phyloP scores from a whole-genome alignment of 169 alveolate genomes.

The Cryptosporidium xiaoi region DNA sequence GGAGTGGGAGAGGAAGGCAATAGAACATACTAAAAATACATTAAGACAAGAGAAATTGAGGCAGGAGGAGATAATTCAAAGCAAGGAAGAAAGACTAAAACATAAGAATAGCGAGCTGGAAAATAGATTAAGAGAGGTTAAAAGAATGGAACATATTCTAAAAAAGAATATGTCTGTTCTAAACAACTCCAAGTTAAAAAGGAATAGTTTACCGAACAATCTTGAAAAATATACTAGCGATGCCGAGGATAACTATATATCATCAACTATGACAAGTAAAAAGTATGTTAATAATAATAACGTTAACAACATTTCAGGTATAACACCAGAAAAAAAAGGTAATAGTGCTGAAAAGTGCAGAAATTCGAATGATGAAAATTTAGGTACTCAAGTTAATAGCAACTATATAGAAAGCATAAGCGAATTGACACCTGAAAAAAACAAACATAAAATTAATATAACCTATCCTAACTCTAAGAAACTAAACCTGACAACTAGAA shows the following conservation, averaged over 20 bases:
- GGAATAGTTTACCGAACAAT: conserved; percentile 3
- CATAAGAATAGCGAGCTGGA: conserved; percentile 4
- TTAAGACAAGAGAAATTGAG: conserved; percentile 19
- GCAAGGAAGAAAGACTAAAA: conserved; percentile 22
- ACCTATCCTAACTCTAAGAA: too few relatives aligned
- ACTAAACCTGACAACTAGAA: conserved; percentile 7
- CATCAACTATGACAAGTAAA: too few relatives aligned
- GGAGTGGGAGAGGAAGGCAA: conserved; percentile 50
- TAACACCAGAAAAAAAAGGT: too few relatives aligned
- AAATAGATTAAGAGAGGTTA: conserved; percentile 31
- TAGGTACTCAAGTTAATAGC: too few relatives aligned
- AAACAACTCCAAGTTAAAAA: not conserved
- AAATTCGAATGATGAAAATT: too few relatives aligned
- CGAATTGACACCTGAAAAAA: too few relatives aligned
- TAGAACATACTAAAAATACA: conserved; percentile 3
- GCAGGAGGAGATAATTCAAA: conserved; percentile 22
- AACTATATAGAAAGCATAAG: too few relatives aligned
- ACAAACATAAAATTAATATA: too few relatives aligned
- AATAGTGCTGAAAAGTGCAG: too few relatives aligned
- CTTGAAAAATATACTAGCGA: not conserved
- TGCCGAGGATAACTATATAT: not conserved
- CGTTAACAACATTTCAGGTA: too few relatives aligned
- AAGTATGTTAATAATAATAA: too few relatives aligned
- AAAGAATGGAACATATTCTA: conserved; percentile 25
- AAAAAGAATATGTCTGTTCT: not conserved